Base-by-base conservation (phyloP, 805 yeast genomes). In the Torulaspora gathmanii region DNA sequence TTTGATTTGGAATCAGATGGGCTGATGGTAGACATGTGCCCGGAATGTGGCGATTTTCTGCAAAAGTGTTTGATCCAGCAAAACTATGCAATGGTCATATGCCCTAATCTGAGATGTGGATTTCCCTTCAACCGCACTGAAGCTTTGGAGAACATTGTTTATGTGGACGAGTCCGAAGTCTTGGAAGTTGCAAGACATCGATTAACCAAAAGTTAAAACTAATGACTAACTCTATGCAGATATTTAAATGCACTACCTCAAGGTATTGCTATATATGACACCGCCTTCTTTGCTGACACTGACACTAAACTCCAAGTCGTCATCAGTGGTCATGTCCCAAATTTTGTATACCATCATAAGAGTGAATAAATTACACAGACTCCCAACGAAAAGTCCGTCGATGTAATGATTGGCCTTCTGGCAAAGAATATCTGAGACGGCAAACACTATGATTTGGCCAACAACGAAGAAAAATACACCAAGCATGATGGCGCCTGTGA, bases 271-370 rank as follows among this genome's bases (percentile, higher is more conserved):
- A 40, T 57, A 58, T 16, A 54, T 41, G 35, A 67, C 59, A 19
- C 63, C 68, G 33, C 70, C 71, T 15, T 67, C 70, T 50, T 72
- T 78, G 47, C 70, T 70, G 30, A 71, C 70, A 47, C 79, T 74
- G 41, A 87, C 93, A 39, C 88, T 79, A 65, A 91, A 93, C 68
- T 91, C 99, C 56, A 91, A 79, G 64, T 93, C 98, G 58, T 91
- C 98, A 46, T 82, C 80, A 10, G 98, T 93, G 42, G 91, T 83
- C 77, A 90, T 88, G 60, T 90, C 97, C 96, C 98, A 91, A 55
- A 81, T 87, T 68, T 93, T 90, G 72, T 89, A 91, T 41, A 91
- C 73, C 98, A 93, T 91, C 95, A 93, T 89, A 44, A 85, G 69
- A 3, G 95, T 76, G 57, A 88, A 84, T 40, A 88, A 61, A 61